A percentile compares a stretch with the other conserved stretches of the same genome.
Conservation (phyloP, 768 basidiomycete species). For the Termitomyces sp. region DNA sequence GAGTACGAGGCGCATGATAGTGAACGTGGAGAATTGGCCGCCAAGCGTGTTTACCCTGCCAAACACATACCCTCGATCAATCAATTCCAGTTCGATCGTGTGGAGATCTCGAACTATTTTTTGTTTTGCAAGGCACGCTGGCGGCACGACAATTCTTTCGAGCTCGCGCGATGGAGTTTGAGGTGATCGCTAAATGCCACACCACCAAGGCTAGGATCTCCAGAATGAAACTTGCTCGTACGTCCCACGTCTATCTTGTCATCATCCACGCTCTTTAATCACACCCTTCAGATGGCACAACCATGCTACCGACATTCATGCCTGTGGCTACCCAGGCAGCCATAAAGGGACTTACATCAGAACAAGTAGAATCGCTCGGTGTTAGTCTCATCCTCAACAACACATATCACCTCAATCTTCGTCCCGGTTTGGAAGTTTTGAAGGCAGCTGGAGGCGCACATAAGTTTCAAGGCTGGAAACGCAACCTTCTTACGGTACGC, state of each 20-base stretch:
- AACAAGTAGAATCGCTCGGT: constrained; percentile 78
- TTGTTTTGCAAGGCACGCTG: constrained; percentile 2
- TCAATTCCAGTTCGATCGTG: constrained; percentile 1
- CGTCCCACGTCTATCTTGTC: constrained; percentile 20
- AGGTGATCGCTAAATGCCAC: constrained; percentile 73
- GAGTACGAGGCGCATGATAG: constrained; percentile 18
- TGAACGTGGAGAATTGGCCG: not conserved
- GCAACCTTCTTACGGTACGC: constrained; percentile 74
- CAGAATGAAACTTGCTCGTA: constrained; percentile 79
- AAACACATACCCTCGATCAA: not conserved
- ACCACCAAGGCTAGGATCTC: constrained; percentile 82
- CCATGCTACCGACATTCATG: constrained; percentile 89
- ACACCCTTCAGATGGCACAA: constrained; percentile 56
- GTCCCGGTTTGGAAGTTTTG: constrained; percentile 73
- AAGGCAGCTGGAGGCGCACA: constrained; percentile 81
- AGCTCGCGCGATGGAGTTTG: constrained; percentile 63
- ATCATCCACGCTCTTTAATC: not conserved
- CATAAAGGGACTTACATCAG: constrained; percentile 85
- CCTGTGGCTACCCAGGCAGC: constrained; percentile 91
- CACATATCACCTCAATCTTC: constrained; percentile 85
- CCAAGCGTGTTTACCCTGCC: not conserved
- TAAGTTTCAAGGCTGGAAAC: constrained; percentile 82
- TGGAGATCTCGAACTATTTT: not conserved
- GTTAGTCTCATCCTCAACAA: constrained; percentile 85
- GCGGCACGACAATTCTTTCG: constrained; percentile 12